These are phyloP conservation scores for Yamadazyma songkhlaensis DNA, from an alignment of 1,139 yeast genomes.

Conservation along the genomic window DNA sequence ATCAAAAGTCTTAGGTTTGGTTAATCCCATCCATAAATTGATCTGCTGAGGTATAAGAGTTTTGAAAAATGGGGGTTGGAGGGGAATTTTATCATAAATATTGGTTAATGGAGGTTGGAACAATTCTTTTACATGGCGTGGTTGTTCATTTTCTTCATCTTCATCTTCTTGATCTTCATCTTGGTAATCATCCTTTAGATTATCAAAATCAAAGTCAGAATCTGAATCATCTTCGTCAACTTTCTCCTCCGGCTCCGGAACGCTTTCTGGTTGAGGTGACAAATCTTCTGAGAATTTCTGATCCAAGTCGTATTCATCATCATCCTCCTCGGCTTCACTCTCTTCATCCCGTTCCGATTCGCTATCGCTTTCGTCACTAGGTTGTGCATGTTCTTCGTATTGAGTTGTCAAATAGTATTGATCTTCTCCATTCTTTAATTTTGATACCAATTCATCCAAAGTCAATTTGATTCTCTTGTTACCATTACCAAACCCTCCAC, in stretches of 20 bases:
- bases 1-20: conserved; percentile 13
- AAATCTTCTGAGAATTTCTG: conserved; percentile 9
- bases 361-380: conserved; percentile 19
- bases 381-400: conserved; percentile 36
- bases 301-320: conserved; percentile 12
- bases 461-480: conserved; percentile 47
- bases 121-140: conserved; percentile 34
- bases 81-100: conserved; percentile 36
- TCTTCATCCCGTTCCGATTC: conserved; percentile 17
- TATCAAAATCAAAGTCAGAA: conserved; percentile 33
- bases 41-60: conserved; percentile 63
- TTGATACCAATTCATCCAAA: conserved; percentile 44
- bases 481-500: conserved; percentile 69
- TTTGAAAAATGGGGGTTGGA: conserved; percentile 38
- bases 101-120: conserved; percentile 63
- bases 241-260: background rate
- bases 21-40: conserved; percentile 65
- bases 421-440: conserved; percentile 34
- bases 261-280: conserved; percentile 3
- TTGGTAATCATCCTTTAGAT: conserved; percentile 52
- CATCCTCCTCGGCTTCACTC: conserved; percentile 13
- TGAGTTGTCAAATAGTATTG: conserved; percentile 65
- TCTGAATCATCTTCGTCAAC: conserved; percentile 7
- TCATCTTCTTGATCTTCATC: conserved; percentile 19
- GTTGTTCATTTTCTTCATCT: conserved; percentile 10